Evolutionary conservation across 2,329 filamentous ascomycete species (phyloP).

Genomic region (Penicillium sp.): DNA sequence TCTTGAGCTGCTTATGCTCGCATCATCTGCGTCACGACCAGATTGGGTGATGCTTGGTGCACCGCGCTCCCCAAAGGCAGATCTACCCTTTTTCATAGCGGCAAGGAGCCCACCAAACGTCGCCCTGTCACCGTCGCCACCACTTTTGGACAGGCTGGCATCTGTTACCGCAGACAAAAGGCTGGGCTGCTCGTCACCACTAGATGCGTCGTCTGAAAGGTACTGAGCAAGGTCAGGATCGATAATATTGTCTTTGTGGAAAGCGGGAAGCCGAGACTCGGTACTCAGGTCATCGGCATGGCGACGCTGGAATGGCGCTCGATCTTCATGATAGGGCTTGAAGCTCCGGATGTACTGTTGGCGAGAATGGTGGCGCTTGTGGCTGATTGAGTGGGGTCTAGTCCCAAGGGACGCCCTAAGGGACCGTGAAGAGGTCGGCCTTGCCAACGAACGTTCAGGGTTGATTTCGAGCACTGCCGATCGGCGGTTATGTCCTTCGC

Average conservation of each 20-base stretch:
- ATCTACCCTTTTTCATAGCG: slow-evolving; percentile 75
- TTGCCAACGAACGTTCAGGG: slow-evolving; percentile 72
- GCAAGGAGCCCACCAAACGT: slow-evolving; percentile 74
- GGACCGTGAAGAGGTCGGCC: slow-evolving; percentile 93
- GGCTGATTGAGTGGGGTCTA: slow-evolving; percentile 77
- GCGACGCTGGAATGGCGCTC: slow-evolving; percentile 84
- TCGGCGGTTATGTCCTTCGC: slow-evolving; percentile 78
- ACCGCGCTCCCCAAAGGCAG: slow-evolving; percentile 73
- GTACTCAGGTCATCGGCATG: slow-evolving; percentile 68
- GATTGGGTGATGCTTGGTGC: slow-evolving; percentile 71
- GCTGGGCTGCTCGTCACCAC: slow-evolving; percentile 87
- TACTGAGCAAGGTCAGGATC: slow-evolving; percentile 94
- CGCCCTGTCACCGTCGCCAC: slow-evolving; percentile 72
- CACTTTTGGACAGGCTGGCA: slow-evolving; percentile 65
- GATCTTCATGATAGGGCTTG: slow-evolving; percentile 73
- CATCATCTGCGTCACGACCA: slow-evolving; percentile 66
- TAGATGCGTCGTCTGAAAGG: slow-evolving; percentile 92
- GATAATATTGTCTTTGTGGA: slow-evolving; percentile 98
- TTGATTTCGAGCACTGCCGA: slow-evolving; percentile 92
- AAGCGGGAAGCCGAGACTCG: slow-evolving; percentile 77
- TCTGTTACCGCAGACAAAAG: slow-evolving; percentile 76
- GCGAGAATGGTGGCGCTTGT: slow-evolving; percentile 85
- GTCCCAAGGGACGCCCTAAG: slow-evolving; percentile 72
- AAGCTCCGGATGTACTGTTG: slow-evolving; percentile 80
- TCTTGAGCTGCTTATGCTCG: slow-evolving; percentile 66